Conservation (phyloP, 2,329 filamentous ascomycete genomes). For the Trichoderma cornu-damae region DNA sequence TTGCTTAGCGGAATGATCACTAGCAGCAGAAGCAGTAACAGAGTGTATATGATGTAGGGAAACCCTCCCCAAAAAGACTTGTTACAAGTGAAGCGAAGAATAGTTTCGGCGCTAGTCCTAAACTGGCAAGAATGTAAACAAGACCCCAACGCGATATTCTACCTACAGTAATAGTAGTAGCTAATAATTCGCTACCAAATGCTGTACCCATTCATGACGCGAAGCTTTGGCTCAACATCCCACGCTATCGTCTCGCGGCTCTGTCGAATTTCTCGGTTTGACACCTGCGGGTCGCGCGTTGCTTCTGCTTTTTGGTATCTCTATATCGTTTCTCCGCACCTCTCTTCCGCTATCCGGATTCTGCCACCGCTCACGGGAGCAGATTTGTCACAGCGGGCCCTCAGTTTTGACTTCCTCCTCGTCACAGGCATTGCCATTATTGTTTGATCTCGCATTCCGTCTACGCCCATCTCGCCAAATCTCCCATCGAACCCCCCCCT, state of each 20-base stretch:
- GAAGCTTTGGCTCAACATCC: conserved; percentile 7
- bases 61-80: too few species aligned
- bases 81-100: too few species aligned
- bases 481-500: neutral
- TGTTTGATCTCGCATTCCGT: neutral
- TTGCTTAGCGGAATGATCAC: too few species aligned
- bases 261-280: neutral
- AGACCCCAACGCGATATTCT: conserved; percentile 19
- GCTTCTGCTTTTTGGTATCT: neutral
- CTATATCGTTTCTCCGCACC: conserved; percentile 4
- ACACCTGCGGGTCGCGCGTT: neutral
- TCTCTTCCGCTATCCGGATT: neutral
- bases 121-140: conserved; percentile 20
- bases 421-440: neutral
- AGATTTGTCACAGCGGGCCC: neutral
- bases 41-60: too few species aligned
- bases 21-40: too few species aligned
- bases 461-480: neutral
- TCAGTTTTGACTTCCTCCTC: neutral
- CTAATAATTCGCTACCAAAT: neutral
- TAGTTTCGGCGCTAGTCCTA: conserved; percentile 17
- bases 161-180: too few species aligned
- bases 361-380: neutral
- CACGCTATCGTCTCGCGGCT: neutral
- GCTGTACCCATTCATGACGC: neutral